These are phyloP conservation scores for Fusarium setosum DNA, from an alignment of 2,329 filamentous ascomycete genomes.

Conservation along the genomic window DNA sequence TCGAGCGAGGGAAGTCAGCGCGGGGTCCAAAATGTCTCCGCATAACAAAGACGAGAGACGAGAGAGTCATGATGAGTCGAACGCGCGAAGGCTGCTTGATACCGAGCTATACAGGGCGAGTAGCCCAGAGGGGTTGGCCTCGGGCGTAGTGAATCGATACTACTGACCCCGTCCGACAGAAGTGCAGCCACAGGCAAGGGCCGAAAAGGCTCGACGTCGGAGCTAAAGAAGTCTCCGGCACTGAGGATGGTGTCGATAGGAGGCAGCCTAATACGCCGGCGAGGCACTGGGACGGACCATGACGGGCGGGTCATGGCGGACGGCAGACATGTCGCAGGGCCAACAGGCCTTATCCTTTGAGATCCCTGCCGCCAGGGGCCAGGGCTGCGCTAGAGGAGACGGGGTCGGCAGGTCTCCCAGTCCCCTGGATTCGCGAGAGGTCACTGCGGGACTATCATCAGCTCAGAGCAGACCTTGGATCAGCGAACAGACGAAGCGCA, in stretches of 20 bases:
- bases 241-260: background rate
- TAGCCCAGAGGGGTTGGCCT: constrained; percentile 16
- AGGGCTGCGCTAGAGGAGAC: constrained; percentile 25
- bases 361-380: constrained; percentile 20
- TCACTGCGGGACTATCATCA: constrained; percentile 31
- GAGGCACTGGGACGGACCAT: constrained; percentile 23
- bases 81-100: constrained; percentile 1
- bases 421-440: constrained; percentile 33
- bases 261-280: constrained; percentile 3
- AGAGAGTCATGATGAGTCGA: constrained; percentile 17
- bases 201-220: constrained; percentile 1
- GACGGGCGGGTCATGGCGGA: constrained; percentile 12
- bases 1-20: constrained; percentile 27
- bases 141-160: constrained; percentile 18
- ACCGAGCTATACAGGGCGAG: constrained; percentile 19
- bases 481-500: constrained; percentile 28
- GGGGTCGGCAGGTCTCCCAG: constrained; percentile 31
- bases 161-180: constrained; percentile 4
- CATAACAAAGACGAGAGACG: background rate
- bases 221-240: constrained; percentile 13
- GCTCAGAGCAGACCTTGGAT: constrained; percentile 26
- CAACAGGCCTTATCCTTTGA: constrained; percentile 14
- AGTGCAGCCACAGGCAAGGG: constrained; percentile 14
- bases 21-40: constrained; percentile 20
- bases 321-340: constrained; percentile 32